A percentile compares a stretch with the other conserved stretches of the same genome.
Conservation (phyloP, 208 protist genomes). For the Herpetomonas tarakana region DNA sequence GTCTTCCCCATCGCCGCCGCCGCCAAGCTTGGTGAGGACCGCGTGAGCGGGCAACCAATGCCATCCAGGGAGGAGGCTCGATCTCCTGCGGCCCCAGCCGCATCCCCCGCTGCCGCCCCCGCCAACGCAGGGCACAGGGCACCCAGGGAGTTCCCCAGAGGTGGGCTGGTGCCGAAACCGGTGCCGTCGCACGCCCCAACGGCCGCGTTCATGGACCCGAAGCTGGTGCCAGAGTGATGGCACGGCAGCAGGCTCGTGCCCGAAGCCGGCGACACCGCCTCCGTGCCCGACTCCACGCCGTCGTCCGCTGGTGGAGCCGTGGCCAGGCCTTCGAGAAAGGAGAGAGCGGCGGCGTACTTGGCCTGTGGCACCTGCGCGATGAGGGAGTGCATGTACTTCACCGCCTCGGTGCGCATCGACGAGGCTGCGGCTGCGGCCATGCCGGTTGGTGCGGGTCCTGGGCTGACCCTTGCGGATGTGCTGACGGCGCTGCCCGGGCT, state of each 20-base stretch:
- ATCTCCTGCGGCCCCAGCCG: no score
- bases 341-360: slow-evolving; percentile 49
- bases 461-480: no score
- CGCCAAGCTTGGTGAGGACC: no score
- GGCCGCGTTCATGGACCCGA: no score
- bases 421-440: no score
- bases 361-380: slow-evolving; percentile 42
- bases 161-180: background rate
- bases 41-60: background rate
- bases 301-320: slow-evolving; percentile 5
- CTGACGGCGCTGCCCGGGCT: background rate
- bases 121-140: no score
- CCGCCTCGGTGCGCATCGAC: background rate
- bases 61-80: background rate
- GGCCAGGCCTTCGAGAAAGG: slow-evolving; percentile 61
- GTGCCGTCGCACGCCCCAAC: background rate
- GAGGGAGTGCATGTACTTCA: slow-evolving; percentile 23
- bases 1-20: background rate
- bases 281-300: background rate
- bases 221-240: background rate
- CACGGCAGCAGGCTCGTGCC: background rate
- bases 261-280: background rate
- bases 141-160: background rate
- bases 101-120: no score
- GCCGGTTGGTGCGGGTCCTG: no score